These are phyloP conservation scores for Ceratonia siliqua DNA, from an alignment of 306 rosid species.

Conservation along the genomic window DNA sequence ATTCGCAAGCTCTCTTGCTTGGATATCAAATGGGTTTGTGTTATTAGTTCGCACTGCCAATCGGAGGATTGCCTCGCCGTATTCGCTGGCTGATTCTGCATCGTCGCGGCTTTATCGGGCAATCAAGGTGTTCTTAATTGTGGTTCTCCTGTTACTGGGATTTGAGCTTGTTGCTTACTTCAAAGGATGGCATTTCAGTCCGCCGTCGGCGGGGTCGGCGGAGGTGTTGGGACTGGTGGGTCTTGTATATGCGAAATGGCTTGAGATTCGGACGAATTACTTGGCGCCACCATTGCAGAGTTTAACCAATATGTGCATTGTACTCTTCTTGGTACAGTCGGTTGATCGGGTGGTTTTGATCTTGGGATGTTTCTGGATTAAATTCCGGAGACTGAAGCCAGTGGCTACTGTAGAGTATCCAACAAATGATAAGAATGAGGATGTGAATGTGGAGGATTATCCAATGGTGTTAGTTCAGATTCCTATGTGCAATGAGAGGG, in stretches of 20 bases:
- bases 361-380: slow-evolving; percentile 95
- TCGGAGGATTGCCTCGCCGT: slow-evolving; percentile 60
- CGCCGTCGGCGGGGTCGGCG: slow-evolving; percentile 60
- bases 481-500: slow-evolving; percentile 99
- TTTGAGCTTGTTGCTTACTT: slow-evolving; percentile 88
- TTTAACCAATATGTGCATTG: slow-evolving; percentile 74
- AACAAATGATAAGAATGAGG: slow-evolving; percentile 36
- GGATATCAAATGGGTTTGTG: slow-evolving; percentile 45
- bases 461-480: slow-evolving; percentile 95
- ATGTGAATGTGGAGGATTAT: slow-evolving; percentile 58
- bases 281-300: slow-evolving; percentile 87
- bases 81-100: slow-evolving; percentile 56
- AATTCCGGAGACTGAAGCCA: slow-evolving; percentile 72
- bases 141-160: slow-evolving; percentile 58
- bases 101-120: slow-evolving; percentile 74
- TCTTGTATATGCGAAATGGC: slow-evolving; percentile 68
- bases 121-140: slow-evolving; percentile 62
- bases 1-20: slow-evolving; percentile 55
- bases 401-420: slow-evolving; percentile 59
- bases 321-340: slow-evolving; percentile 81
- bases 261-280: slow-evolving; percentile 63
- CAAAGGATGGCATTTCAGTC: slow-evolving; percentile 93
- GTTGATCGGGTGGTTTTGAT: slow-evolving; percentile 79
- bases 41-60: slow-evolving; percentile 64
- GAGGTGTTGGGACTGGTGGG: slow-evolving; percentile 69